Percentiles rank a stretch among this genome's conserved stretches.
These are phyloP conservation scores for Hypoxylon sp. DNA, from an alignment of 2,329 filamentous ascomycete genomes.

Conservation along the genomic window DNA sequence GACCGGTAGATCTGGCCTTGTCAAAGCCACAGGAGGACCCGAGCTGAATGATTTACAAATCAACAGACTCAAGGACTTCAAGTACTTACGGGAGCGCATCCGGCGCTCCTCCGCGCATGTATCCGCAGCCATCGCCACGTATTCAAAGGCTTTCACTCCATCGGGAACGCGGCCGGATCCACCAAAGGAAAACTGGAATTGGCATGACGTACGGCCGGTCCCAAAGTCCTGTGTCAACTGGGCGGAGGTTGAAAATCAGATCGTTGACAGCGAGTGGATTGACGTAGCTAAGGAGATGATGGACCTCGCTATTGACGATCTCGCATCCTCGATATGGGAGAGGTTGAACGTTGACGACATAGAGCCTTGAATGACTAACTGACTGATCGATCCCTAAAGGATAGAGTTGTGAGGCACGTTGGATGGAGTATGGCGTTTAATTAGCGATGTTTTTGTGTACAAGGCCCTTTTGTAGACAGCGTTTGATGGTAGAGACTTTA, in stretches of 20 bases:
- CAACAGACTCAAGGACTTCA: conserved; percentile 32
- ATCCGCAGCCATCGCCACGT: neutral
- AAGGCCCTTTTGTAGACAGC: conserved; percentile 8
- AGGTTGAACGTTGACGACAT: conserved; percentile 32
- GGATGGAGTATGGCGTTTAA: conserved; percentile 19
- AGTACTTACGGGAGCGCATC: conserved; percentile 28
- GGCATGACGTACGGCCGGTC: conserved; percentile 4
- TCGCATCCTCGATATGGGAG: conserved; percentile 27
- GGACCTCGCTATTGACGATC: conserved; percentile 35
- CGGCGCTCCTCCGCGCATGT: neutral
- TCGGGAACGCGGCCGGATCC: conserved; percentile 19
- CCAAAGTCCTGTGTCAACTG: conserved; percentile 45
- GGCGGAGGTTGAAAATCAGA: conserved; percentile 30
- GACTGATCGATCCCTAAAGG: neutral
- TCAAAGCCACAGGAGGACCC: conserved; percentile 45
- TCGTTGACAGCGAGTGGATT: conserved; percentile 45
- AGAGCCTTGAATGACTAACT: conserved; percentile 1
- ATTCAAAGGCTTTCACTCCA: neutral
- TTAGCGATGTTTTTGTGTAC: conserved; percentile 13
- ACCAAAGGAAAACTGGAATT: conserved; percentile 6
- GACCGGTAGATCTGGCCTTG: conserved; percentile 61
- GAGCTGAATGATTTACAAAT: neutral
- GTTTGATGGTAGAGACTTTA: conserved; percentile 12
- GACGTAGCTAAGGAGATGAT: conserved; percentile 40
- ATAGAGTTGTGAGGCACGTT: neutral